Base-by-base conservation (phyloP, 2,329 filamentous ascomycete species). In the Didymella pinodella region DNA sequence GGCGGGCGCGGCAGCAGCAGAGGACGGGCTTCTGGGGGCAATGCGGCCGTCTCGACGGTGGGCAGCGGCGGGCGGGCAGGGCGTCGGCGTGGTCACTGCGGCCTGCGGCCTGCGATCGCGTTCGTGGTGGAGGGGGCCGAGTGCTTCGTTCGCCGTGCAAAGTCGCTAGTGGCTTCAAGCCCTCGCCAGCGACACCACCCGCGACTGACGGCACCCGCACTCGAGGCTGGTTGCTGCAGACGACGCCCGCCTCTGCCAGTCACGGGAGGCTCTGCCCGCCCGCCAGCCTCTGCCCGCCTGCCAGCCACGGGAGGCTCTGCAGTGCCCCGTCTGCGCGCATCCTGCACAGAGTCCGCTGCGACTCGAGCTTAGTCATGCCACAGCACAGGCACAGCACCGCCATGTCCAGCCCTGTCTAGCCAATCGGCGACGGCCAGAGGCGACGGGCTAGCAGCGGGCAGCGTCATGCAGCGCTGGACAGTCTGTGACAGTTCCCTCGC, bases 81-180 rank as follows among this genome's bases (percentile, higher is more conserved):
- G 32, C 7, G 16, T n/a, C 16, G 32, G 32, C 5, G 32, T 36
- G 32, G 32, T 32, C 31, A 11, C 31, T 14, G 31, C 12, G 31
- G 2, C 14, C 7, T 32, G 31, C 31, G 6, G 31, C 31, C 14
- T 32, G 12, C 31, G 12, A 32, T 5, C 5, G 29, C 29, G 31
- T 29, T 29, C 28, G n/a, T 32, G 44, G 34, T 55, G 31, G 59
- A 34, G 32, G 32, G 57, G 62, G 43, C 57, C 40, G 44, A n/a
- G 18, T n/a, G 18, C 36, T 40, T 18, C 16, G 10, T 14, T 12
- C 11, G 3, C 10, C 20, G 36, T 40, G 36, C 36, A 40, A 40
- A 40, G 36, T 40, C 36, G 36, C 12, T 40, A 40, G 36, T 40
- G 36, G 18, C 18, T 1, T 18, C 18, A 18, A 18, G 18, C 18